Evolutionary conservation across 768 basidiomycete species (phyloP), one percentile per base, ranked within the genome.

Genomic region (Mycena alexandri): DNA sequence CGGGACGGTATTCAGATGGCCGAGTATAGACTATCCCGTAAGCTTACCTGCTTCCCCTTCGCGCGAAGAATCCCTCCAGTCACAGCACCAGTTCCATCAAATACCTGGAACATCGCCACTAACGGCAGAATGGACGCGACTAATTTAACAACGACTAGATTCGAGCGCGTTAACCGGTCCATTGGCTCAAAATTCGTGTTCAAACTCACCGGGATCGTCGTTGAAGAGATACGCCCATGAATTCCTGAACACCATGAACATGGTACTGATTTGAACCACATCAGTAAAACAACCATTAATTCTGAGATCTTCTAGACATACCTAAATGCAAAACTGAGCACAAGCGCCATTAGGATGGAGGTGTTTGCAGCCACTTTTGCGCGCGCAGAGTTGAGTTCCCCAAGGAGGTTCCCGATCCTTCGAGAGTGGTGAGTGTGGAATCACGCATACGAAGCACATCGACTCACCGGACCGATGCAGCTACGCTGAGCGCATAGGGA

Each of bases 331-430:
- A 81, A 79, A 16, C 91, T 88, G n/a, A 94, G 80, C 7, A 79
- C 77, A 14, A 95, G 73, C 0, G 89, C 88, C 79, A 96, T 82
- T 19, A 90, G 65, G 33, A 98, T 79, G 2, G 93, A 79, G 0
- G 90, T 85, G 48, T 83, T 83, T 3, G 92, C 87, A 0, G 93
- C 87, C 38, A 93, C 81, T 16, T 83, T 85, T 0, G 96, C 95
- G 52, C 94, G 90, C 62, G 83, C 82, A 0, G 90, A 88, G 41
- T 94, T 90, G 42, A 86, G 83, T 69, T 95, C 92, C 7, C 96
- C 96, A 2, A 98, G 85, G 2, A 97, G 82, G 74, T 98, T 98
- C 14, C 96, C 96, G 34, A 96, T 90, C 11, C 94, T 94, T 61
- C 46, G 3, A 14, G 11, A 25, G 43, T 21, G 29, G 36, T 56